Base-by-base conservation (phyloP, 2,329 filamentous ascomycete genomes). In the Aureobasidium leucospermi region DNA sequence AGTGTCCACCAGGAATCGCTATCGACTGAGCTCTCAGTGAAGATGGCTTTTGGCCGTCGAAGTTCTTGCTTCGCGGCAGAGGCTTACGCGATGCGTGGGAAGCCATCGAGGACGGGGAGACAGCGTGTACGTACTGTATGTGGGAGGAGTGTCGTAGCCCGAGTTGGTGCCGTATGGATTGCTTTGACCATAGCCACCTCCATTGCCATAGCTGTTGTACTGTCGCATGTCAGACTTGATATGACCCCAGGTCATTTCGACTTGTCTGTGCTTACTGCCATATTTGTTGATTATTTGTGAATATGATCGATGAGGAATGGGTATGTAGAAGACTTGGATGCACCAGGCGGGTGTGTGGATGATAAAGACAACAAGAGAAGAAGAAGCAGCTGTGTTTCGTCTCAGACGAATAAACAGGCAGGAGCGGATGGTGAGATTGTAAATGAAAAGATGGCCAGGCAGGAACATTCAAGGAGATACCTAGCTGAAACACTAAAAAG, bases 131-230 rank as follows among this genome's bases (percentile, higher is more conserved):
- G 59, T 66, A 66, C 67, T 66, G 62, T 70, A 71, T 55, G 67
- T 67, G 34, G 67, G 55, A 46, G 66, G 65, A 47, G 65, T 63
- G 32, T 64, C 64, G 53, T 65, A 66, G 56, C 64, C 67, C 61
- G 73, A 69, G 66, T 74, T 69, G 60, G 65, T 68, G 58, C 71
- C 70, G 67, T 82, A 84, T 52, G 81, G 81, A 70, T 83, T 81
- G 69, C 79, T 82, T 63, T 80, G 77, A 69, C 77, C 79, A 68
- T 81, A 82, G 23, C 23, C 23, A 23, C 23, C 23, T 23, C 23
- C 23, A 23, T 23, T 23, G 23, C 23, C 23, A 23, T 23, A 23
- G 66, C 75, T 70, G 66, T 78, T 77, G 66, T 68, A 65, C 66
- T 72, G 67, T 42, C 51, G 34, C 45, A 49, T 49, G 52, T 51